Evolutionary conservation across 306 rosid genomes (phyloP), one percentile per base, ranked within the genome.

Genomic region (Castanea crenata): DNA sequence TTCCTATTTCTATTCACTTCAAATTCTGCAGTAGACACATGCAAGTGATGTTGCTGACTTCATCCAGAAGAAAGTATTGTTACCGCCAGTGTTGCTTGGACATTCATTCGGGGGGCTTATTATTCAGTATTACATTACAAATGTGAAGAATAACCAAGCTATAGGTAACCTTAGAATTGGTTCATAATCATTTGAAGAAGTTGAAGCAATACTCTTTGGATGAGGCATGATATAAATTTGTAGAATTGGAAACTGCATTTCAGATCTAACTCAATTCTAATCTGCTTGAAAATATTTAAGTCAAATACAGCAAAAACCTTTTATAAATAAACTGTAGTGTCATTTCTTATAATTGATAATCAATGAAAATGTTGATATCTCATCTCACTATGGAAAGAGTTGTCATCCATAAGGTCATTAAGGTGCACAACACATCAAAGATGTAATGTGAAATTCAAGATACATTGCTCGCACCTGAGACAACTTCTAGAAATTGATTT

Each of bases 101-200:
- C 98, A 92, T 83, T 94, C 98, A 34, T 94, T 94, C 88, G 98
- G 97, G 64, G 98, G 94, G 61, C 97, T 94, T 55, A 92, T 90
- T 68, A 80, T 94, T 80, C 98, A 94, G 76, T 90, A 88, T 80
- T 92, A 90, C 77, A 71, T 90, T 85, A 89, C 96, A 71, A 81
- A 79, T 83, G 51, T 81, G 62, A 86, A 86, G 81, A 81, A 79
- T 71, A 78, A 57, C 74, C 77, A 75, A 58, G 34, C 71, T 64
- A 78, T 69, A 62, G 97, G 98, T 94, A 86, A 51, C 79, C 80
- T 76, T 75, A 82, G 76, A 54, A 21, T 21, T 38, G 5, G 20
- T 82, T 72, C 59, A 18, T 38, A 54, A 52, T 81, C 3, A 2
- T n/a, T 7, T 64, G 46, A 20, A 57, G 41, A 54, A 11, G 4